These are phyloP conservation scores for Thelephora terrestris DNA, from an alignment of 1,284 basidiomycete genomes.

Conservation along the genomic window DNA sequence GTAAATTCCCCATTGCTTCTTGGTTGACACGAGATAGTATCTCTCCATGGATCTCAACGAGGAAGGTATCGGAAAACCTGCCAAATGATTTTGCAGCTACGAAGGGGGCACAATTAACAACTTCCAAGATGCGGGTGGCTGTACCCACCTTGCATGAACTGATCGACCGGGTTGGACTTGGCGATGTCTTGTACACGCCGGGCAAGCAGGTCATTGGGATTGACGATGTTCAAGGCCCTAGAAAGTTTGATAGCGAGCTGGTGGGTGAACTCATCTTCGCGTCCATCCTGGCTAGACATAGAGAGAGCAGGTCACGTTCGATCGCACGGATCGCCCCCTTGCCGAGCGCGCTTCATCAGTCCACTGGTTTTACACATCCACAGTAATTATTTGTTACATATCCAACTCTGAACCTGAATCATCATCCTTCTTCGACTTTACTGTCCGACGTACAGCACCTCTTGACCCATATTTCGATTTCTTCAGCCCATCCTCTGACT, in stretches of 20 bases:
- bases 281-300: neutral
- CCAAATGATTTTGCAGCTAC: slow-evolving; percentile 76
- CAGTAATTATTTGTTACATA: slow-evolving; percentile 26
- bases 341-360: too few relatives aligned
- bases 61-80: slow-evolving; percentile 65
- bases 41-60: slow-evolving; percentile 46
- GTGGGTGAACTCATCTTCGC: slow-evolving; percentile 53
- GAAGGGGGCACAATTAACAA: slow-evolving; percentile 8
- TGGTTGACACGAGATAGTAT: slow-evolving; percentile 58
- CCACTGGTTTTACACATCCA: too few relatives aligned
- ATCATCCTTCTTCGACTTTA: slow-evolving; percentile 30
- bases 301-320: neutral
- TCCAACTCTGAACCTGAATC: slow-evolving; percentile 68
- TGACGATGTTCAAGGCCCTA: slow-evolving; percentile 66
- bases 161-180: slow-evolving; percentile 51
- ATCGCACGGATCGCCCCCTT: too few relatives aligned
- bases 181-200: slow-evolving; percentile 74
- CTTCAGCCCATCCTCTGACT: slow-evolving; percentile 28
- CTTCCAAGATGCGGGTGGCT: slow-evolving; percentile 5
- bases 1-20: slow-evolving; percentile 42
- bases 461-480: too few relatives aligned
- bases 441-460: too few relatives aligned
- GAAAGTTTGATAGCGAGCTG: slow-evolving; percentile 76
- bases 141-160: slow-evolving; percentile 48
- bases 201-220: slow-evolving; percentile 77